Evolutionary conservation across 2,329 filamentous ascomycete species (phyloP), one percentile per base, ranked within the genome.

Genomic region (Thelonectria olida): DNA sequence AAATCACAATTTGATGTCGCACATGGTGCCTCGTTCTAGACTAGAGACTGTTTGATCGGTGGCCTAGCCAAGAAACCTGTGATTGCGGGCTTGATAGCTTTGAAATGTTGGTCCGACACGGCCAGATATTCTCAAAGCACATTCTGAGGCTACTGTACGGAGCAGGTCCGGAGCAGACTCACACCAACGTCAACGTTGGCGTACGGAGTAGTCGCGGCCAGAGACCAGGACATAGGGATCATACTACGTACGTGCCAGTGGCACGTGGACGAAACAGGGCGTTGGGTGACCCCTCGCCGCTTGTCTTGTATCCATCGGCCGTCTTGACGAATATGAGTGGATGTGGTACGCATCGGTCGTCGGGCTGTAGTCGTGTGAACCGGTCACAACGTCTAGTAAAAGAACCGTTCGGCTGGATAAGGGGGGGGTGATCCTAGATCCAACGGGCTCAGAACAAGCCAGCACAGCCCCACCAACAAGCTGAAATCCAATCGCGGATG

Each of bases 371-470:
- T 36, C 15, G 45, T 39, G 23, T 23, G 56, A 63, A 56, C 51
- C 34, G 47, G 53, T 51, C 47, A 50, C 52, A 23, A 41, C 22
- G 57, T 54, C 41, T 13, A 41, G 47, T 49, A 59, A 52, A 59
- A 61, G 47, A 56, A 56, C 52, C 52, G 59, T 54, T 62, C 59
- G 54, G 59, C 50, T 58, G 54, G 44, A 58, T 45, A 58, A 41
- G 42, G 44, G 47, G 44, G 17, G 23, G 15, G 13, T 25, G n/a
- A 31, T 45, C 44, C 44, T 7, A 54, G 36, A 55, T 61, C 48
- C 45, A 52, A 61, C 52, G 52, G 48, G 39, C 51, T 51, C 25
- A 28, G 38, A 49, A 36, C 45, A 42, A n/a, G 45, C 51, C 22
- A 52, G 47, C 45, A 22, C 34, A 15, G 45, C 47, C 47, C 52